Conservation (phyloP, 2,329 filamentous ascomycete genomes). For the Fusarium domesticum region DNA sequence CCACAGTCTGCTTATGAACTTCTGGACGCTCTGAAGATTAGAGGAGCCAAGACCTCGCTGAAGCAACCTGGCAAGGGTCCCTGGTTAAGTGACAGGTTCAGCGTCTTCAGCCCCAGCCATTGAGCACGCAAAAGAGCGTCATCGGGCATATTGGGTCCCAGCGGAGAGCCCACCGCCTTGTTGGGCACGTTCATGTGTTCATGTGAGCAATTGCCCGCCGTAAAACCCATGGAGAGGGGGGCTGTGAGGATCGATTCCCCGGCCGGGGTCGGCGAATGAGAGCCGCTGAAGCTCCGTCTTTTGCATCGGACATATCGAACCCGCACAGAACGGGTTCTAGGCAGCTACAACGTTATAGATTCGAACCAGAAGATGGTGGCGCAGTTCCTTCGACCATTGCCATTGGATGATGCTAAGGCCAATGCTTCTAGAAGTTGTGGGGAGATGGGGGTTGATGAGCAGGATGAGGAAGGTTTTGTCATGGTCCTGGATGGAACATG, state of each 20-base stretch:
- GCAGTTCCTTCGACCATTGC: conserved; percentile 17
- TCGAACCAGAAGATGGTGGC: conserved; percentile 19
- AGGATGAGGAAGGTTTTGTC: neutral
- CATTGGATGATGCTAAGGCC: neutral
- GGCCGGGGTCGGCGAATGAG: conserved; percentile 19
- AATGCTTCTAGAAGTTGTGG: conserved; percentile 8
- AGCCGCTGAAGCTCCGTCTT: conserved; percentile 7
- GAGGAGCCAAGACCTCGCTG: conserved; percentile 14
- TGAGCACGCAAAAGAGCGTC: conserved; percentile 1
- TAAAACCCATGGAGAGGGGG: neutral
- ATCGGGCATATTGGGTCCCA: conserved; percentile 1
- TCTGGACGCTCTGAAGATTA: conserved; percentile 4
- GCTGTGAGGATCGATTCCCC: conserved; percentile 4
- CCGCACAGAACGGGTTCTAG: conserved; percentile 8
- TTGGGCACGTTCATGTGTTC: conserved; percentile 13
- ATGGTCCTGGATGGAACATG: no score
- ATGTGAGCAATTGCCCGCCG: conserved; percentile 3
- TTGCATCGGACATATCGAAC: conserved; percentile 3
- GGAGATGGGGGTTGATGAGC: neutral
- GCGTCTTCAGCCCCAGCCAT: conserved; percentile 5
- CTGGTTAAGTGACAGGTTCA: conserved; percentile 7
- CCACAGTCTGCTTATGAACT: conserved; percentile 16
- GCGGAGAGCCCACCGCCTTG: conserved; percentile 6
- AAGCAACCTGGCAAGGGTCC: conserved; percentile 14
- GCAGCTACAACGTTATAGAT: conserved; percentile 12